Evolutionary conservation across 176 grass and related monocot genomes (phyloP), one percentile per base, ranked within the genome.

Genomic region (Secale cereale): DNA sequence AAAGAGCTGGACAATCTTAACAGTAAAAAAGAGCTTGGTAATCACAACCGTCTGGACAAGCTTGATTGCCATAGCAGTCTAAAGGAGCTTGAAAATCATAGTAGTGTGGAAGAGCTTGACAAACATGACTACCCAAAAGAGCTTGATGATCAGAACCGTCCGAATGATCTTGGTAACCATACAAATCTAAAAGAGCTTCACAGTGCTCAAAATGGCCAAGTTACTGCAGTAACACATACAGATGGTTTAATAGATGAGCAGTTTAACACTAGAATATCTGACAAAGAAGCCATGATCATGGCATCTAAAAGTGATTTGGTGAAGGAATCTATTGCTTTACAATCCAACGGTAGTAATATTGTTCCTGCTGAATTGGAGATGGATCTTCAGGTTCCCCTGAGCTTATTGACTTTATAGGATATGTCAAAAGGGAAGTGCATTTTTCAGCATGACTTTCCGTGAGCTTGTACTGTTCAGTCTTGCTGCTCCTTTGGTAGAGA

Each of bases 261-360:
- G 29, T 85, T 90, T 27, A 78, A 83, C 10, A 54, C 70, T 85
- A 76, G 70, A 31, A 76, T 90, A 78, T 84, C 75, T 86, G 25
- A 30, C 62, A 65, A 76, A 78, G 90, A 89, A 60, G 60, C 79
- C 77, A 26, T 75, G 27, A 57, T 45, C 19, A 41, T 85, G 59
- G 31, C 72, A 50, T 75, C 70, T 27, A 71, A 85, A 86, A 79
- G 26, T 87, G 86, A 40, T 74, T 74, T 76, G 63, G 32, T 78
- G 52, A 81, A 90, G 50, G 85, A 82, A 63, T 85, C 82, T 48
- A 50, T 74, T 64, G 76, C 61, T 82, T 73, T 89, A 65, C 87
- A 78, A 17, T 71, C 85, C 28, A 85, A 86, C 37, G 45, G 61
- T 50, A 76, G 56, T 52, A 86, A 83, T 30, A 23, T 70, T 77